Percentiles rank a stretch among this genome's conserved stretches.
Evolutionary conservation across 257 asterid species (phyloP).

Genomic region (Solanum habrochaites): DNA sequence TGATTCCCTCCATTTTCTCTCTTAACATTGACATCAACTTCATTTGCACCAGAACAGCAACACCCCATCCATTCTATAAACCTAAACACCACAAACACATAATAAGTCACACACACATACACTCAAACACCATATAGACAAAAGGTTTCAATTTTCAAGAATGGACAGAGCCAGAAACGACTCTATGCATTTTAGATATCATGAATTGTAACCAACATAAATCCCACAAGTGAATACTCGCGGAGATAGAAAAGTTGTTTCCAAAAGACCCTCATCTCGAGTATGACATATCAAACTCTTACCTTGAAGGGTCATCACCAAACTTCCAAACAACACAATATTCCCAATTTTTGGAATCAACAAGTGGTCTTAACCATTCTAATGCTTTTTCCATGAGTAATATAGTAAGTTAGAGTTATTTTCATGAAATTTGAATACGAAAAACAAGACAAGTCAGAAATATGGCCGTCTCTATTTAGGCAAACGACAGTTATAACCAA

Average conservation of each 20-base stretch:
- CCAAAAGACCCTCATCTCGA: not conserved
- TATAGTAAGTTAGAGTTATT: constrained; percentile 9
- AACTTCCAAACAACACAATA: constrained; percentile 68
- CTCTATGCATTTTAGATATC: not conserved
- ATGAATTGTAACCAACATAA: not conserved
- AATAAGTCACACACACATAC: not conserved
- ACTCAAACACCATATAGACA: constrained; percentile 1
- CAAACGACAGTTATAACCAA: constrained; percentile 41
- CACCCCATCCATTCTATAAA: constrained; percentile 76
- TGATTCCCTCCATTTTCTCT: constrained; percentile 23
- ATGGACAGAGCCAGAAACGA: not conserved
- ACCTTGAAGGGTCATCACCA: constrained; percentile 87
- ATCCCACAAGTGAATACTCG: not conserved
- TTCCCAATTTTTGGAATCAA: constrained; percentile 49
- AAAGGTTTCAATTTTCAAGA: not conserved
- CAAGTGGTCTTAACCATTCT: constrained; percentile 52
- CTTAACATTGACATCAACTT: constrained; percentile 8
- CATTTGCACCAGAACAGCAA: constrained; percentile 61
- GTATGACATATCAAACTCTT: not conserved
- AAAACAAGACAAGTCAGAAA: not conserved
- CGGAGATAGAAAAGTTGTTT: no score
- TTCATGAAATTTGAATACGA: not conserved
- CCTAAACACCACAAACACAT: constrained; percentile 16
- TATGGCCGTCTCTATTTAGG: not conserved
- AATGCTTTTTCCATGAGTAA: constrained; percentile 29